Base-by-base conservation (phyloP, 805 yeast genomes). In the Hermanozyma aechmeae region DNA sequence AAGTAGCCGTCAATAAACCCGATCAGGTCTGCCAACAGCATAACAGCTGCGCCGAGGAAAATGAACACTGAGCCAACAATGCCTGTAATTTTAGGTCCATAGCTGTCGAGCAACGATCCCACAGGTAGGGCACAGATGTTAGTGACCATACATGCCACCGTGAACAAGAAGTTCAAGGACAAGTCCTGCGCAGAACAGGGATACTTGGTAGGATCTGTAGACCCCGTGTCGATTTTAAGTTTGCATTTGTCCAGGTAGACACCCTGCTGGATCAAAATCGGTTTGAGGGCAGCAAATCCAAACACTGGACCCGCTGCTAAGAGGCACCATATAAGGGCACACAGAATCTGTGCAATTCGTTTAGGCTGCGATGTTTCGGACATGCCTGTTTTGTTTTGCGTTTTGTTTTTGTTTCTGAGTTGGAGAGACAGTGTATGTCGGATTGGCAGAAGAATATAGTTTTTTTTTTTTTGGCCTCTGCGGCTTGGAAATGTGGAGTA, bases 251-350 rank as follows among this genome's bases (percentile, higher is more conserved):
- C 71, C 15, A 65, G 53, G 45, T 87, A 89, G 3, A 87, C 79
- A 3, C 89, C 86, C 48, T 89, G 87, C 7, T 64, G 51, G 13
- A 85, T 68, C 25, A 89, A 57, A 8, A 87, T 73, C 5, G 94
- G 93, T 48, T 89, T 89, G 31, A 87, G 60, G 3, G 97, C 96
- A 15, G 96, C 96, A 60, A 87, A 87, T 4, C 97, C 97, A 64
- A 87, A 87, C 10, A 87, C 77, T 1, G 93, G 85, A 5, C 96
- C 97, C 0, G 95, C 96, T 1, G 95, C 85, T 22, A 84, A 62
- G 10, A 87, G 58, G 57, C 96, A 89, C 95, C 95, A 87, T 0
- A 65, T 31, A 12, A 84, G 71, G 16, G 96, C 87, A 54, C 95
- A 82, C 17, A 35, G 27, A 8, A 82, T 68, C 50, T 85, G 94